Base-by-base conservation (phyloP, 2,329 filamentous ascomycete genomes). In the Lizonia empirigonia region DNA sequence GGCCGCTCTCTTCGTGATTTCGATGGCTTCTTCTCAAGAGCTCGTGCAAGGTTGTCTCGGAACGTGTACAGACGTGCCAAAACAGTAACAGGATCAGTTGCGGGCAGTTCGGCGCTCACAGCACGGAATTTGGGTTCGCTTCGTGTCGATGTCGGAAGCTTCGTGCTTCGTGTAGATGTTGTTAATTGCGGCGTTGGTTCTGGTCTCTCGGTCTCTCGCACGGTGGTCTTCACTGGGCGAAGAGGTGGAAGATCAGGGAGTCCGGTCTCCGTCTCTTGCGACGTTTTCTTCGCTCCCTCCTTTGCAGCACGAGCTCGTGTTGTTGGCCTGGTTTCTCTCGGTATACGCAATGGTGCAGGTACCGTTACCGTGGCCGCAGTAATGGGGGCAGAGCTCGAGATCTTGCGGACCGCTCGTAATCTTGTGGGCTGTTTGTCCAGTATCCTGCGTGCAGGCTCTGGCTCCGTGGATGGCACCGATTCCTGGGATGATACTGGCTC, bases 1-100 rank as follows among this genome's bases (percentile, higher is more conserved):
- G 50, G 80, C 76, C 73, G 83, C 79, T 64, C 85, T 35, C 64
- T 63, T 53, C 63, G 62, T n/a, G 66, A 65, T 36, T 62, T 68
- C 10, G 59, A 66, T 3, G 64, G 64, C 53, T 67, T 72, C 52
- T 72, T 74, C 22, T 73, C 64, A 7, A 81, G 65, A 5, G 77
- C 77, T 33, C 73, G 67, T 5, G 71, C 68, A 16, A 81, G 72
- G 46, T 79, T 80, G 53, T 78, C 71, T 22, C 76, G 71, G 62
- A 81, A 76, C 5, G 66, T 71, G 33, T 72, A 69, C 15, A 80
- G 67, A n/a, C 74, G 74, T 16, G 69, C 67, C 23, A 80, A 61
- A 2, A 80, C 77, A n/a, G 74, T 67, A 6, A 69, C 62, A 4
- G 78, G 78, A 53, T 80, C 76, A 1, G 75, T 77, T 22, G 65